These are phyloP conservation scores for Lophiotrema nucula DNA, from an alignment of 495 filamentous ascomycete genomes.

Conservation along the genomic window DNA sequence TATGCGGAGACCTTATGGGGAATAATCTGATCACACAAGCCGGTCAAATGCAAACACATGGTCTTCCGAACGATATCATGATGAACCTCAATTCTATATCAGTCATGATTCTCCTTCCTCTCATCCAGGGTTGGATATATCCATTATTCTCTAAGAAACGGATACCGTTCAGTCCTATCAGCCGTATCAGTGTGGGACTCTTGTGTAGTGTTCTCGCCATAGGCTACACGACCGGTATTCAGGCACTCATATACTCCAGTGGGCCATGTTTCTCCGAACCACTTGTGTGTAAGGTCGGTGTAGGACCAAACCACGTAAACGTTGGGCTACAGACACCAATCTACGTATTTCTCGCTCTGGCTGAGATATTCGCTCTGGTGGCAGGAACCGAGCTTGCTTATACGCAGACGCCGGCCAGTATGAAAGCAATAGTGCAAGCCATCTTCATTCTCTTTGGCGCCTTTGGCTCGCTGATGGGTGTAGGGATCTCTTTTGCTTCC, in stretches of 20 bases:
- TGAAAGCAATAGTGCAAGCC: constrained; percentile 18
- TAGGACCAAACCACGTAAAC: constrained; percentile 1
- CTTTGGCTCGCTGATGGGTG: background rate
- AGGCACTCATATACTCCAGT: constrained; percentile 47
- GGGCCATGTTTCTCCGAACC: constrained; percentile 54
- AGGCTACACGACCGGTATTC: constrained; percentile 50
- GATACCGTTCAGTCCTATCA: constrained; percentile 50
- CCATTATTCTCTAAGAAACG: constrained; percentile 41
- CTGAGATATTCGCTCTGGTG: constrained; percentile 20
- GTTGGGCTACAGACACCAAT: constrained; percentile 13
- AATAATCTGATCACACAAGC: constrained; percentile 57
- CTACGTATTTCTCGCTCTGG: constrained; percentile 15
- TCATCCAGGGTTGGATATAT: constrained; percentile 50
- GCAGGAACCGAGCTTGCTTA: constrained; percentile 27
- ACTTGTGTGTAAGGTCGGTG: constrained; percentile 28
- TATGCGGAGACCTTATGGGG: constrained; percentile 47
- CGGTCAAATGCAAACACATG: constrained; percentile 49
- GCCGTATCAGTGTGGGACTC: constrained; percentile 52
- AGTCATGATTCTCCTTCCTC: constrained; percentile 47
- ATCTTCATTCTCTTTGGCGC: constrained; percentile 1
- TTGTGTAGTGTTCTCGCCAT: constrained; percentile 45
- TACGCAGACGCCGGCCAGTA: constrained; percentile 7
- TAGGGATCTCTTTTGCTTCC: constrained; percentile 7
- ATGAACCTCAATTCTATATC: constrained; percentile 41
- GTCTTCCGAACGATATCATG: constrained; percentile 54